Base-by-base conservation (phyloP, 768 basidiomycete species). In the Porpolomopsis calyptriformis region DNA sequence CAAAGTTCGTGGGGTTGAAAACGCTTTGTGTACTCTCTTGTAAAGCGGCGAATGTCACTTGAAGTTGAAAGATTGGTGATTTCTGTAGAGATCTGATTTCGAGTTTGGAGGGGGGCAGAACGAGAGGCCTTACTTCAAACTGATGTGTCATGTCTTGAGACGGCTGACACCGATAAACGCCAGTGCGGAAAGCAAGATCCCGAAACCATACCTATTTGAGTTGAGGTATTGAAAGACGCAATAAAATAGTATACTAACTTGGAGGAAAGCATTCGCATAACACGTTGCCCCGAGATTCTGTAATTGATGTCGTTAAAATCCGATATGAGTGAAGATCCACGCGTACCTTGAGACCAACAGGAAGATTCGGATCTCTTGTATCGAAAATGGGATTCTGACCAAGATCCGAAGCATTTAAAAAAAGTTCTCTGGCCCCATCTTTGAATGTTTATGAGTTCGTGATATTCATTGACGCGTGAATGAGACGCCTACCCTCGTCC, bases 251-350 rank as follows among this genome's bases (percentile, higher is more conserved):
- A 16, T 38, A 26, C 58, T 29, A 54, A 84, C 89, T 67, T 98
- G 93, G 37, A 98, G 72, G 51, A 86, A 96, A 16, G 90, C 90
- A 61, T 96, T 96, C 49, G 89, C 92, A 54, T 97, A 98, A 60
- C 94, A 98, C 3, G 94, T 97, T 14, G 93, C 93, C 3, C 94
- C 94, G 16, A 98, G 76, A 60, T 98, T 97, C 90, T 92, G 55
- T 14, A 16, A 25, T 25, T 50, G 25, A 18, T 37, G 40, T 40
- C 36, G 31, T 26, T 34, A 24, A 54, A 36, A n/a, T 46, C 39
- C 29, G 35, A 36, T 35, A 38, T 44, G 26, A 33, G 20, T 39
- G 33, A 19, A 41, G 46, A 24, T 11, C 39, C 16, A 35, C 26
- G 47, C 66, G 14, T 56, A 85, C 90, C 71, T 76, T 85, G 50